Percentiles rank a stretch among this genome's conserved stretches.
phyloP scores from a whole-genome alignment of 176 grass and related monocot species.

The Phoenix roebelenii region DNA sequence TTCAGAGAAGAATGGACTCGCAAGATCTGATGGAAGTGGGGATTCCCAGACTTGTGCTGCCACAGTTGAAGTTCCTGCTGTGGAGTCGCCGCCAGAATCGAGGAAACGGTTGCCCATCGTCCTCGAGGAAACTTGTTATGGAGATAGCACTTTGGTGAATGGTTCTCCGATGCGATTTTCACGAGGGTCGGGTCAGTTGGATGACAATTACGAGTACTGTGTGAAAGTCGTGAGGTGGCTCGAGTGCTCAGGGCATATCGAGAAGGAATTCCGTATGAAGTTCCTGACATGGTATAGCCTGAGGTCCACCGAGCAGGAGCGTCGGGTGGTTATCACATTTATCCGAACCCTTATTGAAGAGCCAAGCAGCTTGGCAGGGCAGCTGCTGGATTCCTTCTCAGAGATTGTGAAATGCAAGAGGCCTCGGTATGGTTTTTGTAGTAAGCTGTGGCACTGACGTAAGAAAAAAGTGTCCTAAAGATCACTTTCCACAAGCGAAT shows the following conservation, averaged over 20 bases:
- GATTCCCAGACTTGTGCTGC: constrained; percentile 69
- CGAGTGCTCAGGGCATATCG: constrained; percentile 58
- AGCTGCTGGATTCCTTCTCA: constrained; percentile 71
- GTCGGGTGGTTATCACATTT: constrained; percentile 67
- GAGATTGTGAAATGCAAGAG: constrained; percentile 64
- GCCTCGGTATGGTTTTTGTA: constrained; percentile 51
- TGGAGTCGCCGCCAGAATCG: constrained; percentile 39
- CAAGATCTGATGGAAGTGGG: constrained; percentile 60
- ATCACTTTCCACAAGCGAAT: too few relatives aligned
- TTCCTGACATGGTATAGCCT: constrained; percentile 89
- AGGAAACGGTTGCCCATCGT: constrained; percentile 15
- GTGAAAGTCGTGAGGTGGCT: constrained; percentile 62
- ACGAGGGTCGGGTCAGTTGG: constrained; percentile 49
- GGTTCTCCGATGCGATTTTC: constrained; percentile 36
- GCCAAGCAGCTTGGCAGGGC: constrained; percentile 64
- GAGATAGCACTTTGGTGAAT: constrained; percentile 36
- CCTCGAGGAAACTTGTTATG: constrained; percentile 17
- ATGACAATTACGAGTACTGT: constrained; percentile 80
- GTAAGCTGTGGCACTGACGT: constrained; percentile 68
- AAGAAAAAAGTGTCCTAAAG: background rate
- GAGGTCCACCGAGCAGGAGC: constrained; percentile 63
- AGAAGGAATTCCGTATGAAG: constrained; percentile 64
- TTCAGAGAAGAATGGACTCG: constrained; percentile 37
- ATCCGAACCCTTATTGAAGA: constrained; percentile 64
- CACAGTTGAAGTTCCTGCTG: constrained; percentile 36